Evolutionary conservation across 805 yeast species (phyloP).

Genomic region (Metschnikowia similis): DNA sequence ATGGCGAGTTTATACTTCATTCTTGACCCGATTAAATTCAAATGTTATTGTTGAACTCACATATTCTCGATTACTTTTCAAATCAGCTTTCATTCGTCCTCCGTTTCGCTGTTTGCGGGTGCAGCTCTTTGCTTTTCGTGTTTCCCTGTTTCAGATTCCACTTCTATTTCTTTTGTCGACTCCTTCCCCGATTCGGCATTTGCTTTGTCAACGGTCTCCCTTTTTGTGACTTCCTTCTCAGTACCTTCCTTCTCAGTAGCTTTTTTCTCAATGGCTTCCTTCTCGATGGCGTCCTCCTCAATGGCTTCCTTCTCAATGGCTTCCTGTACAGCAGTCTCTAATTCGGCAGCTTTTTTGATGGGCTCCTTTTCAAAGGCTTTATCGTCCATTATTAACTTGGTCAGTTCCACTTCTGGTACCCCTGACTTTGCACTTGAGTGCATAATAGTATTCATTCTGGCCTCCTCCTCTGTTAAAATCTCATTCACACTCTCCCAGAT

Average conservation of each 20-base stretch:
- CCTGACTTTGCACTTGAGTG: slow-evolving; percentile 3
- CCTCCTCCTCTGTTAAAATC: slow-evolving; percentile 47
- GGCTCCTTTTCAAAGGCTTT: background rate
- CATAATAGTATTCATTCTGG: slow-evolving; percentile 45
- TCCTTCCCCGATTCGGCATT: background rate
- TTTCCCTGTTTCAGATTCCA: background rate
- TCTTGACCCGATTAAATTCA: background rate
- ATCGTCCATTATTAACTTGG: background rate
- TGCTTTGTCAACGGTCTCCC: background rate
- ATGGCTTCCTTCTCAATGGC: background rate
- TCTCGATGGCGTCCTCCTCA: background rate
- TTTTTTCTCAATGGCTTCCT: too few relatives aligned
- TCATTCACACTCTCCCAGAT: slow-evolving; percentile 58
- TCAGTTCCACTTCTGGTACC: background rate
- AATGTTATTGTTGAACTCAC: background rate
- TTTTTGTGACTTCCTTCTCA: background rate
- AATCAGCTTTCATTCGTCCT: background rate
- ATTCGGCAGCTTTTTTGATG: background rate
- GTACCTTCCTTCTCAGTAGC: background rate
- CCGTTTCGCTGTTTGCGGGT: background rate
- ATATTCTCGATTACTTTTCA: background rate
- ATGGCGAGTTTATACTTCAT: slow-evolving; percentile 9
- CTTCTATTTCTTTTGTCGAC: background rate
- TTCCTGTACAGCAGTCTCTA: background rate
- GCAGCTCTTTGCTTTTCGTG: background rate